Percentiles rank a stretch among this genome's conserved stretches.
Conservation (phyloP, 441 rosid genomes). For the Arabidopsis hybrid region DNA sequence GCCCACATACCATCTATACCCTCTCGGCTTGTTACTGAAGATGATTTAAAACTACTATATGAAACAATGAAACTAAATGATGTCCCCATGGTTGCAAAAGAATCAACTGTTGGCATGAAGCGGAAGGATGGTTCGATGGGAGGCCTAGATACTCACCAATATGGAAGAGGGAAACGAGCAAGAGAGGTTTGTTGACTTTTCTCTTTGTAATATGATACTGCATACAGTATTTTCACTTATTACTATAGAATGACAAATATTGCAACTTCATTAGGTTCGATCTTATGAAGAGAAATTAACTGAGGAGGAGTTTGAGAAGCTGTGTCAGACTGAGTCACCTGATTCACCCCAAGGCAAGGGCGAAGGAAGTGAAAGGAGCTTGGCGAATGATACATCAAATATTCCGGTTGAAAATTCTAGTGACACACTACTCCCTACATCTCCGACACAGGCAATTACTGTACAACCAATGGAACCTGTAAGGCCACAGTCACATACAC, state of each 20-base stretch:
- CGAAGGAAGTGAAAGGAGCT: slow-evolving; percentile 54
- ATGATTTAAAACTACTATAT: slow-evolving; percentile 74
- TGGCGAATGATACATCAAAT: slow-evolving; percentile 46
- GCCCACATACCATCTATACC: slow-evolving; percentile 63
- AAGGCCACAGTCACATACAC: slow-evolving; percentile 45
- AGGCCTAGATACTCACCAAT: slow-evolving; percentile 71
- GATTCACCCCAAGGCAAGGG: slow-evolving; percentile 58
- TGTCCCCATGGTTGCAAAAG: slow-evolving; percentile 57
- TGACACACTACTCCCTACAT: slow-evolving; percentile 38
- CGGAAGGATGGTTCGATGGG: slow-evolving; percentile 66
- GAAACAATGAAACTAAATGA: slow-evolving; percentile 78
- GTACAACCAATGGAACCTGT: slow-evolving; percentile 50
- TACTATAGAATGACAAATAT: slow-evolving; percentile 1
- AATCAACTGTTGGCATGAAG: slow-evolving; percentile 62
- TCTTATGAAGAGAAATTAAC: slow-evolving; percentile 96
- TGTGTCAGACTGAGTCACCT: slow-evolving; percentile 86
- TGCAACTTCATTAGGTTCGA: slow-evolving; percentile 62
- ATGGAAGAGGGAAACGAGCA: slow-evolving; percentile 97
- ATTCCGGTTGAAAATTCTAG: slow-evolving; percentile 39
- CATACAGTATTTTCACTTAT: neutral
- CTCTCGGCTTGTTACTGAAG: slow-evolving; percentile 87
- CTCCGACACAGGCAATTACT: slow-evolving; percentile 37
- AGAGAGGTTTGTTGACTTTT: slow-evolving; percentile 78
- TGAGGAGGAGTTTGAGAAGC: slow-evolving; percentile 93
- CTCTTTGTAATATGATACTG: slow-evolving; percentile 23